Evolutionary conservation across 75 land plant species (phyloP), one percentile per base, ranked within the genome.

Genomic region (Azolla pinnata): DNA sequence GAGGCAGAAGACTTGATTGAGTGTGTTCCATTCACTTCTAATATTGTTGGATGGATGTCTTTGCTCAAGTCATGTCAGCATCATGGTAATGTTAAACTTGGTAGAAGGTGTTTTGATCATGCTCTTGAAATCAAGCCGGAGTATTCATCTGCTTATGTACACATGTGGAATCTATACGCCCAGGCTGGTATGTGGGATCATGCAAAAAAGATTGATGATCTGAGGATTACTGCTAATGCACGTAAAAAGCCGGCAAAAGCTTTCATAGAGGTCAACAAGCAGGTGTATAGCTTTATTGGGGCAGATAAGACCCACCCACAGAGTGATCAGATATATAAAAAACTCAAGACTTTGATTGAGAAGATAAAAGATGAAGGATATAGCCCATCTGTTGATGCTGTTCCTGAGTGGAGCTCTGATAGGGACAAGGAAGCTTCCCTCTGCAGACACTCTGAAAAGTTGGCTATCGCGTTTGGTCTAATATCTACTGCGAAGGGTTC

Each of bases 401-500:
- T 81, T 7, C 75, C 81, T 51, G 82, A 79, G 29, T 60, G 76
- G 65, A 64, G 76, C 1, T 66, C 72, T 2, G 78, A 80, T 23
- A 63, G 74, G 24, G 70, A 77, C 63, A 83, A 83, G 56, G 83
- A 83, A 34, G 44, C 33, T 27, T 23, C 73, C 27, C 70, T 77
- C 0, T 74, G 77, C 56, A 64, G 74, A 12, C 89, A 82, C 55
- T 79, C 85, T 61, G 93, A 88, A 66, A 82, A 67, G 64, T 40
- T 88, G 52, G 93, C 89, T 12, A 82, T 85, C 25, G 93, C 93
- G 35, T 88, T 79, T 59, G 90, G 90, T 7, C 66, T 88, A 24
- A 67, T 85, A 35, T 82, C 68, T 58, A 84, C 75, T 2, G 68
- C 78, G 30, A 77, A 75, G 0, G 90, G 83, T 1, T 65, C 76